A percentile compares a stretch with the other conserved stretches of the same genome.
Conservation (phyloP, 202 grass and related monocot species). For the Zoysia matrella region DNA sequence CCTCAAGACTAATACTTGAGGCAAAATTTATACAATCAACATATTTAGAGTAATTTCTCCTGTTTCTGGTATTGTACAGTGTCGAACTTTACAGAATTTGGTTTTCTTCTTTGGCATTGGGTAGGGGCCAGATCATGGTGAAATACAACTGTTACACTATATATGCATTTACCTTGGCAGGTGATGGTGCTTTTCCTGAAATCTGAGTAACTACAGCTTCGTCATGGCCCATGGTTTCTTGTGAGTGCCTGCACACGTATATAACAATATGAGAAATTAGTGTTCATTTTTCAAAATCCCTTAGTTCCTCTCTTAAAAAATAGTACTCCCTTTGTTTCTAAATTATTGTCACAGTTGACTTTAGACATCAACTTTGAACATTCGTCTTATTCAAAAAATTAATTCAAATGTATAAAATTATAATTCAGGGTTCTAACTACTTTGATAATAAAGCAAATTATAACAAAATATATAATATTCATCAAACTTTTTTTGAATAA, state of each 20-base stretch:
- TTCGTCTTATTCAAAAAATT: no score
- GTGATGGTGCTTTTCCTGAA: constrained; percentile 36
- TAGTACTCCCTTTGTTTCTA: not conserved
- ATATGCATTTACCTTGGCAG: constrained; percentile 42
- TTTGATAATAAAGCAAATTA: no score
- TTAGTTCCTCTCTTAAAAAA: not conserved
- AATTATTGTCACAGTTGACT: no score
- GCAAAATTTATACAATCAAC: not conserved
- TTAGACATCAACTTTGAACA: no score
- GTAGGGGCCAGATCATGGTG: not conserved
- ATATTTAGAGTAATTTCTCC: not conserved
- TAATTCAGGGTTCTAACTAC: no score
- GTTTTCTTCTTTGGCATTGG: not conserved
- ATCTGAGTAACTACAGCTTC: constrained; percentile 54
- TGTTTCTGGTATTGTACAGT: not conserved
- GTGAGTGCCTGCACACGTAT: constrained; percentile 24
- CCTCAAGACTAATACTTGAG: not conserved
- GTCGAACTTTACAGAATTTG: no score
- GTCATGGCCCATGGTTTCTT: constrained; percentile 42
- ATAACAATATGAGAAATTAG: not conserved
- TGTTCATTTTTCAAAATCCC: not conserved
- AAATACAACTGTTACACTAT: not conserved
- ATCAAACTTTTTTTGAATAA: no score
- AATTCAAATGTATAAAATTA: no score
- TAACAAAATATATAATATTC: no score